Evolutionary conservation across 129 eudicot genomes (phyloP), one percentile per base, ranked within the genome.

Genomic region (Glebionis coronaria): DNA sequence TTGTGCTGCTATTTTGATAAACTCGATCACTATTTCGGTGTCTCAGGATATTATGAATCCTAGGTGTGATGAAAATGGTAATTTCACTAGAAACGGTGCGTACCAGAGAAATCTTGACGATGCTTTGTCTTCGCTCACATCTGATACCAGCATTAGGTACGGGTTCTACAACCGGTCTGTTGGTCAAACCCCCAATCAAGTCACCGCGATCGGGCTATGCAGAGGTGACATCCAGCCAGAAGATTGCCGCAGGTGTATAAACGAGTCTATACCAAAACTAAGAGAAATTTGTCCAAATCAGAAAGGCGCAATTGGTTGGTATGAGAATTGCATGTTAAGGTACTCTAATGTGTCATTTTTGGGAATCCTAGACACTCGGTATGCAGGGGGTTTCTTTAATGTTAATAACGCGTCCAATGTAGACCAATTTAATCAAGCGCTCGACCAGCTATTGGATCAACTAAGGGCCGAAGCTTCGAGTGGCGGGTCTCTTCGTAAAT

Each of bases 171-270:
- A 35, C 42, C 9, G 42, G 10, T 35, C 42, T 35, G 42, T 53
- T 38, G 86, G 86, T 61, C 45, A 72, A 7, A 63, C 20, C 40
- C 40, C 55, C 1, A 20, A 81, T 35, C 67, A 21, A 71, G 85
- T 56, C 46, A 77, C 78, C n/a, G 83, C 54, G 20, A 52, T 61
- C 12, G 83, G 73, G 3, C 47, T 84, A 19, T 84, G 90, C 65
- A 70, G 83, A 63, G 86, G 86, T 3, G 90, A 84, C 31, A 64
- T 78, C 4, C 45, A 79, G 3, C 53, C 50, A 18, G 29, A 44
- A 1, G 74, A 18, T 9, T 81, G 83, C 51, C 56, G 54, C 3
- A 59, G 38, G 7, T 82, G 87, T 60, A 63, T 79, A 44, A 38
- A 14, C 10, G 52, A 76, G 31, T 67, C 69, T 23, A 44, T 10